A percentile compares a stretch with the other conserved stretches of the same genome.
phyloP scores from a whole-genome alignment of 352 stramenopile genomes.

The Globisporangium heterothallicum region DNA sequence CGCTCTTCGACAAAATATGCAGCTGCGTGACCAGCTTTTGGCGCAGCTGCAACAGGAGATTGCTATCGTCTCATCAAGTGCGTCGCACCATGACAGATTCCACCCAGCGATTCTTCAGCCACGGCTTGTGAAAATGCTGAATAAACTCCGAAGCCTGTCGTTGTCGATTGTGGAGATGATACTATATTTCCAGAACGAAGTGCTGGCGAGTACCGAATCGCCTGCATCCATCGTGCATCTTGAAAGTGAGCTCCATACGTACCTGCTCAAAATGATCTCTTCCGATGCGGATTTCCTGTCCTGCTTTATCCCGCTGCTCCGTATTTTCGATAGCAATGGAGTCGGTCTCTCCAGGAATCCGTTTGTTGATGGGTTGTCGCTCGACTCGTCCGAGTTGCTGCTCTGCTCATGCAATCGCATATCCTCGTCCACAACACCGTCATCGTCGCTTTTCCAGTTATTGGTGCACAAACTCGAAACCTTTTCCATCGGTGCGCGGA shows the following conservation, averaged over 20 bases:
- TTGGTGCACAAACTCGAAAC: conserved; percentile 45
- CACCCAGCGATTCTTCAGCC: conserved; percentile 23
- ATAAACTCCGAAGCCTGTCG: conserved; percentile 51
- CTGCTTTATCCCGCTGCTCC: conserved; percentile 24
- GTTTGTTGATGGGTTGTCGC: conserved; percentile 52
- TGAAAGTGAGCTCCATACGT: conserved; percentile 38
- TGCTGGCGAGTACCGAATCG: not conserved
- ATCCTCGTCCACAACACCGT: conserved; percentile 14
- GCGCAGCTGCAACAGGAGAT: conserved; percentile 40
- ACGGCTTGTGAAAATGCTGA: conserved; percentile 43
- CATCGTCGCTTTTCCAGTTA: conserved; percentile 50
- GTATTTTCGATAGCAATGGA: conserved; percentile 39
- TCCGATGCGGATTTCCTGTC: conserved; percentile 47
- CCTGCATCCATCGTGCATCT: conserved; percentile 18
- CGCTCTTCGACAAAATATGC: conserved; percentile 44
- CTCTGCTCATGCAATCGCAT: conserved; percentile 53
- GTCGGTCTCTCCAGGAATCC: conserved; percentile 50
- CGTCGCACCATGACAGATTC: conserved; percentile 18
- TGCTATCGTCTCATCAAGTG: conserved; percentile 3
- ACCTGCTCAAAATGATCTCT: conserved; percentile 38
- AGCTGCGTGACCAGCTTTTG: conserved; percentile 37
- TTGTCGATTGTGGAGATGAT: conserved; percentile 63
- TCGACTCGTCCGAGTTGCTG: conserved; percentile 67
- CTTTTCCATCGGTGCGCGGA: conserved; percentile 39
- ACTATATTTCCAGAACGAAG: conserved; percentile 42